phyloP scores from a whole-genome alignment of 2,329 filamentous ascomycete species.

The Cladosporium sp. region DNA sequence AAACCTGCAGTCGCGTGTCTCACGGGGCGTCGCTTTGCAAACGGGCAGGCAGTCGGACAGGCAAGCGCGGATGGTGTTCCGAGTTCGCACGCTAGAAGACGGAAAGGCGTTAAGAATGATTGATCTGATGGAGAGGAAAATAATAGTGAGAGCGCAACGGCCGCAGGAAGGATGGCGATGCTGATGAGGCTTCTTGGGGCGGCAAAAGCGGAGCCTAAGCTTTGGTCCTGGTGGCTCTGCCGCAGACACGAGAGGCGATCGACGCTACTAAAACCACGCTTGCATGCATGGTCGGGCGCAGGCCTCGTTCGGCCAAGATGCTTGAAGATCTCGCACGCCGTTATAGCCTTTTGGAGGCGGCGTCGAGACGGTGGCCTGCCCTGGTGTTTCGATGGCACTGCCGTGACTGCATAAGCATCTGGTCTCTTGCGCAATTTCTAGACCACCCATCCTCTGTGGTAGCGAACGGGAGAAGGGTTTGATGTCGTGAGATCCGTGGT shows the following conservation, averaged over 20 bases:
- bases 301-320: slow-evolving; percentile 8
- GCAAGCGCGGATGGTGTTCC: not conserved
- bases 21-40: not conserved
- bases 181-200: slow-evolving; percentile 10
- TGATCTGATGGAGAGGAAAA: not conserved
- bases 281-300: not conserved
- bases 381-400: not conserved
- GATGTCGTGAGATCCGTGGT: not conserved
- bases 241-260: slow-evolving; percentile 4
- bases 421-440: not conserved
- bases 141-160: not conserved
- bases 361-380: not conserved
- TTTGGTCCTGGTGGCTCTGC: not conserved
- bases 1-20: slow-evolving; percentile 8
- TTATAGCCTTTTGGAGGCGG: not conserved
- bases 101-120: not conserved
- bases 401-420: not conserved
- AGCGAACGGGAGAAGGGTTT: not conserved
- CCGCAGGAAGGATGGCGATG: slow-evolving; percentile 3
- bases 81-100: not conserved
- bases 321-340: not conserved
- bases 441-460: not conserved
- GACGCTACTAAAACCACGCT: not conserved
- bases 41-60: not conserved
- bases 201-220: not conserved